Conservation (phyloP, 306 rosid species). For the Coriaria nepalensis region DNA sequence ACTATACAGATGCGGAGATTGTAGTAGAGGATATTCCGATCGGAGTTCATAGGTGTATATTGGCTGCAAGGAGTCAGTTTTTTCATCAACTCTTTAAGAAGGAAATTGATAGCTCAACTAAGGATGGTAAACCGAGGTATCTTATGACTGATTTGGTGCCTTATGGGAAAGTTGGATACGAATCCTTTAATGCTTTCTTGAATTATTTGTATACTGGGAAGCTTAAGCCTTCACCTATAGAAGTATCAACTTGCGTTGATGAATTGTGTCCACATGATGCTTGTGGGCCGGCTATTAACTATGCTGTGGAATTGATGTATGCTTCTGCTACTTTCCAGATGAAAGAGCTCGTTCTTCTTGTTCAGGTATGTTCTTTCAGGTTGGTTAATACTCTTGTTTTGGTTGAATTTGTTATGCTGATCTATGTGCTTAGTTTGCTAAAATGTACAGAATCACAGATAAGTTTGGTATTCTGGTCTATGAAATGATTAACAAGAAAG, state of each 20-base stretch:
- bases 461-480: no score
- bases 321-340: slow-evolving; percentile 74
- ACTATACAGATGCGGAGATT: slow-evolving; percentile 64
- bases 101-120: slow-evolving; percentile 23
- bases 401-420: background rate
- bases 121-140: slow-evolving; percentile 59
- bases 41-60: slow-evolving; percentile 61
- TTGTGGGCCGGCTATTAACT: slow-evolving; percentile 69
- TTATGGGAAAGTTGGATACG: slow-evolving; percentile 47
- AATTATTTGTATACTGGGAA: slow-evolving; percentile 77
- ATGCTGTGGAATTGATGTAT: slow-evolving; percentile 78
- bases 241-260: slow-evolving; percentile 77
- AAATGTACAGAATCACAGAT: no score
- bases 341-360: slow-evolving; percentile 67
- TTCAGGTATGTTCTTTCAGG: slow-evolving; percentile 49
- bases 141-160: slow-evolving; percentile 58
- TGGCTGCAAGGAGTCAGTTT: slow-evolving; percentile 64
- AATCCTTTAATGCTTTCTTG: slow-evolving; percentile 62
- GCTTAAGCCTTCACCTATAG: slow-evolving; percentile 52
- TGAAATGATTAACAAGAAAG: no score
- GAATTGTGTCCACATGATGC: slow-evolving; percentile 65
- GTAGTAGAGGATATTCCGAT: slow-evolving; percentile 49
- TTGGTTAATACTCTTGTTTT: background rate
- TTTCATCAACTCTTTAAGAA: slow-evolving; percentile 68
- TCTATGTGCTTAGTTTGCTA: background rate